Evolutionary conservation across 83 land plant species (phyloP).

Genomic region (Picea engelmannii): DNA sequence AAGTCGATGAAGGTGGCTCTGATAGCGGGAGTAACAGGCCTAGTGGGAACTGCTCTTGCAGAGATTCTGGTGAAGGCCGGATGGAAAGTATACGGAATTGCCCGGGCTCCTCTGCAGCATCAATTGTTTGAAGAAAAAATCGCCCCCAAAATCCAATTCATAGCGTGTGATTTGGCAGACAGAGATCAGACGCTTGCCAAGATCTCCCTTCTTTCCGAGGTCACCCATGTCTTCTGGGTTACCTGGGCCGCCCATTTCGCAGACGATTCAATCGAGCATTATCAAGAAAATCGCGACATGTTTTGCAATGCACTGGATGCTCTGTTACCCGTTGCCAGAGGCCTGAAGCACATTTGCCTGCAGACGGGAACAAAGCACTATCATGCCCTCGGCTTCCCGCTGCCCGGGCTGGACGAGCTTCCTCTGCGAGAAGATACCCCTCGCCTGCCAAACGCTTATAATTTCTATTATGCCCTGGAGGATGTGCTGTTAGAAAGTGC

Average conservation of each 20-base stretch:
- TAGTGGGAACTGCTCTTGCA: conserved; percentile 55
- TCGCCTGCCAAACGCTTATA: conserved; percentile 13
- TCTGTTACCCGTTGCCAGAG: conserved; percentile 35
- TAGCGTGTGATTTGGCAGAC: conserved; percentile 55
- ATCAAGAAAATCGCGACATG: conserved; percentile 47
- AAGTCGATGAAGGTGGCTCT: conserved; percentile 22
- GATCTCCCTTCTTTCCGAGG: conserved; percentile 35
- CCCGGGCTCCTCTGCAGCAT: conserved; percentile 20
- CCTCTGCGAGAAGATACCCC: conserved; percentile 34
- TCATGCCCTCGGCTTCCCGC: conserved; percentile 4
- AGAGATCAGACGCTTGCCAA: conserved; percentile 23
- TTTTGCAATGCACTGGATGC: conserved; percentile 51
- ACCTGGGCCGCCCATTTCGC: conserved; percentile 57
- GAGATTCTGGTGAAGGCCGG: conserved; percentile 11
- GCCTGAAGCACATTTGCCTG: conserved; percentile 45
- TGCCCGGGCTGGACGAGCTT: background rate
- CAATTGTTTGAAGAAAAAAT: too few species aligned
- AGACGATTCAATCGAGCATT: conserved; percentile 28
- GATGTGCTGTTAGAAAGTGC: conserved; percentile 50
- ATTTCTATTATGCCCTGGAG: conserved; percentile 70
- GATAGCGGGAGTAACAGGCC: conserved; percentile 51
- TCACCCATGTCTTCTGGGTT: conserved; percentile 76
- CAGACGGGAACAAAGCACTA: conserved; percentile 74
- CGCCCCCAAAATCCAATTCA: conserved; percentile 25
- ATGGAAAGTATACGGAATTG: conserved; percentile 56